Evolutionary conservation across 2,329 filamentous ascomycete species (phyloP).

Genomic region (Coniella vitis): DNA sequence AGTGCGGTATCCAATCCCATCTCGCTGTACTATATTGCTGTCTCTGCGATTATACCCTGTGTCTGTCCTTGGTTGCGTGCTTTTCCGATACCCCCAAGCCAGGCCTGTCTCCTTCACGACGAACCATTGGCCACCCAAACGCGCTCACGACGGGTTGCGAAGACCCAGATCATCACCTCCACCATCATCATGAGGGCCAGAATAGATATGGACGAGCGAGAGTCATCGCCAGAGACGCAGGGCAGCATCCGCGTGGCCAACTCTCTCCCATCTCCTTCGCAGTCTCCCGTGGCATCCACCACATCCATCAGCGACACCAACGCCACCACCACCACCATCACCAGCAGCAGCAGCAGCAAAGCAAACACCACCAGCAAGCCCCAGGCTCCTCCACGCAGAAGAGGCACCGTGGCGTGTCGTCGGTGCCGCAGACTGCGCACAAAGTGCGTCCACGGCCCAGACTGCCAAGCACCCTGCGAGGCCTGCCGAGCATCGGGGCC

Average conservation of each 20-base stretch:
- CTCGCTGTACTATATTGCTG: no score
- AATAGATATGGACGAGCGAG: not conserved
- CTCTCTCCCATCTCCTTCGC: conserved; percentile 7
- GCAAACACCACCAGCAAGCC: no score
- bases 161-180: no score
- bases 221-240: conserved; percentile 9
- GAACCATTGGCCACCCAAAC: no score
- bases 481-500: conserved; percentile 14
- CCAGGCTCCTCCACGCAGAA: conserved; percentile 6
- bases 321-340: not conserved
- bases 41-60: no score
- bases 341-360: not conserved
- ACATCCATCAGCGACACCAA: not conserved
- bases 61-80: no score
- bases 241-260: conserved; percentile 15
- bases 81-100: no score
- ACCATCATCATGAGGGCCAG: conserved; percentile 10
- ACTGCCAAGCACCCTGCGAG: conserved; percentile 13
- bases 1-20: no score
- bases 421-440: conserved; percentile 16
- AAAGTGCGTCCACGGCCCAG: conserved; percentile 15
- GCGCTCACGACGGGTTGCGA: no score
- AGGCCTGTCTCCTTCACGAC: no score
- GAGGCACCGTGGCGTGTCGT: conserved; percentile 16
- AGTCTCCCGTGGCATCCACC: conserved; percentile 5